Base-by-base conservation (phyloP, 1,139 yeast species). In the Candida sp. region DNA sequence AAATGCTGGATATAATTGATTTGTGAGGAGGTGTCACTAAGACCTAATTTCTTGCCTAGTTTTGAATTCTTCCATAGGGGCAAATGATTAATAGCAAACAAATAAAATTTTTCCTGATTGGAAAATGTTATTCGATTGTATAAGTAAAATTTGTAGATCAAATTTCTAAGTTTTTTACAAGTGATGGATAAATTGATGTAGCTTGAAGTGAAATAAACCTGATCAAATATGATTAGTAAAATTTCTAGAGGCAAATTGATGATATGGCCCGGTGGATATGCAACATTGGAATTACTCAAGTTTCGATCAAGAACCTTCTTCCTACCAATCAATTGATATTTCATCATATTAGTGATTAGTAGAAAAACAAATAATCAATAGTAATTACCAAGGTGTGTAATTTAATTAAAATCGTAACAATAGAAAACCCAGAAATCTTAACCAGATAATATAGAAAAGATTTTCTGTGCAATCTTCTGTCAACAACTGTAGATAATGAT, bases 231-330 rank as follows among this genome's bases (percentile, higher is more conserved):
- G 36, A 60, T 57, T 21, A 65, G 49, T 4, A 75, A 49, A 5
- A 77, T 57, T 50, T 76, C 82, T 19, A 60, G 49, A 4, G 81
- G 81, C 22, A 72, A 53, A n/a, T 72, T 67, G 45, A 61, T 63
- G 6, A 73, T 23, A 47, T 71, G 77, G 5, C 45, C 43, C 5
- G 45, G 35, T 1, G 65, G 64, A 45, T 72, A 71, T 7, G 53
- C 45, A 4, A 48, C 51, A 4, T 30, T 27, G 4, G n/a, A 15
- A 7, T 46, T 27, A 25, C 39, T 45, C 23, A 37, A 29, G 23
- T 38, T 38, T 42, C 46, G 43, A 30, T 42, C 43, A 4, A 56
- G 53, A 3, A 59, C 60, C 42, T 61, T 56, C 52, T 61, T 68
- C 33, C 72, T 49, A 15, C 77, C 75, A 38, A 72, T 71, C 11